A percentile compares a stretch with the other conserved stretches of the same genome.
phyloP scores from a whole-genome alignment of 169 alveolate species.

The Plasmodium chabaudi region DNA sequence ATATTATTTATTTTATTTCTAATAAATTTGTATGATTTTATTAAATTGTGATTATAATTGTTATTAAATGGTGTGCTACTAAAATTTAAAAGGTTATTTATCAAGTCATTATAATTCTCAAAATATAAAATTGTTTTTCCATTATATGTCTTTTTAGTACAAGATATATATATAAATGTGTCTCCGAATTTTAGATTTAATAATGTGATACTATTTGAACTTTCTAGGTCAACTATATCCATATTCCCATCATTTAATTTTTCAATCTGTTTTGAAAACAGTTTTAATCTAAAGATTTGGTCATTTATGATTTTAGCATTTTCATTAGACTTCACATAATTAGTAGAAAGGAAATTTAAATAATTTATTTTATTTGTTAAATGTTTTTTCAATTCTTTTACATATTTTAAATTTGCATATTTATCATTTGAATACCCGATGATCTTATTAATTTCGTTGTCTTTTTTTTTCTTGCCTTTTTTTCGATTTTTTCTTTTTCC shows the following conservation, averaged over 20 bases:
- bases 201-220: conserved; percentile 30
- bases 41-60: conserved; percentile 22
- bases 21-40: conserved; percentile 32
- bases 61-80: conserved; percentile 19
- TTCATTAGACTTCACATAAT: conserved; percentile 42
- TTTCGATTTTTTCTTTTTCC: conserved; percentile 10
- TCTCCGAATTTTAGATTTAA: conserved; percentile 36
- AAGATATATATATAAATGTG: conserved; percentile 39
- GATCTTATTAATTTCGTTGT: too few species aligned
- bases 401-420: not conserved
- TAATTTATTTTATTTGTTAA: conserved; percentile 53
- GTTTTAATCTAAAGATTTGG: conserved; percentile 35
- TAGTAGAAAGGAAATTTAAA: conserved; percentile 40
- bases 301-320: conserved; percentile 39
- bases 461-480: not conserved
- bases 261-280: conserved; percentile 58
- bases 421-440: not conserved
- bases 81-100: conserved; percentile 40
- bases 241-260: conserved; percentile 43
- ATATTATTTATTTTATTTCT: conserved; percentile 12
- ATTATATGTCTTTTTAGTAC: conserved; percentile 59
- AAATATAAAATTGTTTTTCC: conserved; percentile 71
- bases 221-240: conserved; percentile 38
- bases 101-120: conserved; percentile 60
- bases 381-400: conserved; percentile 11